Percentiles rank a stretch among this genome's conserved stretches.
Conservation (phyloP, 331 rosid species). For the Pyrus hybrid region DNA sequence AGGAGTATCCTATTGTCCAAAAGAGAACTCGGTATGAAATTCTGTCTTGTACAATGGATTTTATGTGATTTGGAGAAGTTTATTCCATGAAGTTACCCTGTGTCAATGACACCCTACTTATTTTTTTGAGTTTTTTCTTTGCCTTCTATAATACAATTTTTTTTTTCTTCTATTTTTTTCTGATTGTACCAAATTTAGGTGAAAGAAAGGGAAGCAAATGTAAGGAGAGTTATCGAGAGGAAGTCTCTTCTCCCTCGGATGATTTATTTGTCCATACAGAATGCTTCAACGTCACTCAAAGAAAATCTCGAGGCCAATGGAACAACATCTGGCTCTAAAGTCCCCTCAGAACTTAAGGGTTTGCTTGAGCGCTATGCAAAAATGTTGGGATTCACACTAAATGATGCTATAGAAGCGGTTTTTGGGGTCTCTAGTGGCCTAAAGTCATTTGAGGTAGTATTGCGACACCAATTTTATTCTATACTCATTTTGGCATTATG, state of each 20-base stretch:
- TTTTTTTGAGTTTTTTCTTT: background rate
- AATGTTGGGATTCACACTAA: slow-evolving; percentile 57
- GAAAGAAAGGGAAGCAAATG: slow-evolving; percentile 51
- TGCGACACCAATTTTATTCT: too few species aligned
- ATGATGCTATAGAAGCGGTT: slow-evolving; percentile 57
- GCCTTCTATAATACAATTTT: slow-evolving; percentile 4
- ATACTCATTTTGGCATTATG: background rate
- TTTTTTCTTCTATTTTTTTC: too few species aligned
- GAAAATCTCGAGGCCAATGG: slow-evolving; percentile 68
- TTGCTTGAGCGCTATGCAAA: slow-evolving; percentile 76
- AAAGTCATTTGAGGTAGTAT: slow-evolving; percentile 54
- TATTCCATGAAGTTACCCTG: background rate
- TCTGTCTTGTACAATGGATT: slow-evolving; percentile 5
- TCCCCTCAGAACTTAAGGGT: slow-evolving; percentile 56
- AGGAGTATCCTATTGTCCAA: slow-evolving; percentile 71
- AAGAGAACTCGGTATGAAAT: slow-evolving; percentile 53
- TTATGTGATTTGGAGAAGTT: background rate
- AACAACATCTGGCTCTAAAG: slow-evolving; percentile 36
- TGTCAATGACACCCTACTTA: background rate
- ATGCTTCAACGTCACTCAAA: slow-evolving; percentile 61
- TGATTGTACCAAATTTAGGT: slow-evolving; percentile 38
- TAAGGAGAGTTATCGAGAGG: slow-evolving; percentile 65
- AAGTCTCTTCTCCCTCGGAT: slow-evolving; percentile 89
- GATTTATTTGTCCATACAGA: slow-evolving; percentile 77
- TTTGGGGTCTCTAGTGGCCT: slow-evolving; percentile 37